Evolutionary conservation across 352 stramenopile species (phyloP).

Genomic region (Globisporangium viniferum): DNA sequence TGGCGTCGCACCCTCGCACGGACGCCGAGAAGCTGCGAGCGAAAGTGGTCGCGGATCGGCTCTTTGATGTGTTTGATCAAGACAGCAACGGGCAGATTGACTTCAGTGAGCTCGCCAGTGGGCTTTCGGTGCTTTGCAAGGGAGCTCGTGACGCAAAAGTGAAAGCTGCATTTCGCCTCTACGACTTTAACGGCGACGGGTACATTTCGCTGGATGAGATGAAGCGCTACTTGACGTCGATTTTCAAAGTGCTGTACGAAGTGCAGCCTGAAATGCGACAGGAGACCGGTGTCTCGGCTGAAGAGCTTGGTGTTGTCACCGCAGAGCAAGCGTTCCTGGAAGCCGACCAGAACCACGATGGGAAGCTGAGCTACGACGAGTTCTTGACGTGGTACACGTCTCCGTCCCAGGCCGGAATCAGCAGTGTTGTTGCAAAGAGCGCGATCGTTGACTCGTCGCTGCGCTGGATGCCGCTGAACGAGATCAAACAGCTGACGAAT

Average conservation of each 20-base stretch:
- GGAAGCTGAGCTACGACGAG: constrained; percentile 85
- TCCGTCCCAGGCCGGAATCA: constrained; percentile 62
- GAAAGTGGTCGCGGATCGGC: constrained; percentile 66
- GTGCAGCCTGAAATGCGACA: constrained; percentile 69
- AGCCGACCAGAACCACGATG: constrained; percentile 75
- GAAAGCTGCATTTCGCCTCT: constrained; percentile 77
- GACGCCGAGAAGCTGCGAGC: constrained; percentile 61
- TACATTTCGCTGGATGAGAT: constrained; percentile 87
- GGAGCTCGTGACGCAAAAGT: constrained; percentile 80
- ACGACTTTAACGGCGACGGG: constrained; percentile 85
- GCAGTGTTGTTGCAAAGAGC: constrained; percentile 63
- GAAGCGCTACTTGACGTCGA: constrained; percentile 81
- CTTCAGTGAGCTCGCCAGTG: constrained; percentile 84
- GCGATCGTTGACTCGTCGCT: constrained; percentile 72
- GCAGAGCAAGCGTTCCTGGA: constrained; percentile 85
- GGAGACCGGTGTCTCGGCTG: constrained; percentile 62
- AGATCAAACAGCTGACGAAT: constrained; percentile 83
- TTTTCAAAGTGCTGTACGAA: constrained; percentile 88
- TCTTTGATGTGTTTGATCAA: constrained; percentile 81
- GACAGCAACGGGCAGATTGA: constrained; percentile 80
- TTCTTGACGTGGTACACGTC: constrained; percentile 87
- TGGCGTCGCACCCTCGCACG: constrained; percentile 54
- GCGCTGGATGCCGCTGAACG: constrained; percentile 79
- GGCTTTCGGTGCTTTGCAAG: constrained; percentile 83
- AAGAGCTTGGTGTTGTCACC: constrained; percentile 76